Evolutionary conservation across 1,139 yeast genomes (phyloP).

Genomic region (Pichia cactophila): DNA sequence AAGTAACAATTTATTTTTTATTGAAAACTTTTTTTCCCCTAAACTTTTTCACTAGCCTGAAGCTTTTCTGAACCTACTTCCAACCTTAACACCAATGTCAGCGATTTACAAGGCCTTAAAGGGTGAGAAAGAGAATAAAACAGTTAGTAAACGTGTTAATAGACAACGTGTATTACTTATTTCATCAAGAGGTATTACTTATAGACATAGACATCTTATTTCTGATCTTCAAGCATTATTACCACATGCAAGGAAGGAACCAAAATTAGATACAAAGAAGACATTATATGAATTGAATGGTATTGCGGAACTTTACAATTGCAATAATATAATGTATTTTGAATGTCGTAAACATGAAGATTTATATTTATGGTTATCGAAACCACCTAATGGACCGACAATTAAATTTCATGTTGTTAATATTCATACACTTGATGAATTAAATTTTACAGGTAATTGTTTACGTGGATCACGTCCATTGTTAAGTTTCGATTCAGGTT

Average conservation of each 20-base stretch:
- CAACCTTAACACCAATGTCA: conserved; percentile 31
- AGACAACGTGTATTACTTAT: conserved; percentile 79
- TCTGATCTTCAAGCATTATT: conserved; percentile 69
- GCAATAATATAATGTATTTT: conserved; percentile 89
- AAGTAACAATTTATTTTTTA: not conserved
- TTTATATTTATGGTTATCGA: conserved; percentile 87
- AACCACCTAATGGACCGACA: conserved; percentile 98
- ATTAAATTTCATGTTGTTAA: conserved; percentile 89
- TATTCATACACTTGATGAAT: conserved; percentile 91
- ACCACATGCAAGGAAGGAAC: conserved; percentile 96
- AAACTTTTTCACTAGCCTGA: not conserved
- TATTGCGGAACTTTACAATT: conserved; percentile 93
- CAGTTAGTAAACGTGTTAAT: conserved; percentile 44
- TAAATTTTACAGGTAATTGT: conserved; percentile 94
- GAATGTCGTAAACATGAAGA: conserved; percentile 97
- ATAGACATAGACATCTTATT: conserved; percentile 90
- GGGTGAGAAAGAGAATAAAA: conserved; percentile 12
- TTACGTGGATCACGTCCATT: conserved; percentile 95
- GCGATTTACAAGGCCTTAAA: conserved; percentile 57
- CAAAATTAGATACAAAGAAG: conserved; percentile 90
- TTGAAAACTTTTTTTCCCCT: not conserved
- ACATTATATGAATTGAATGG: conserved; percentile 84
- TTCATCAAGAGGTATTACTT: conserved; percentile 91
- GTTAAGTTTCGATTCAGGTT: conserved; percentile 76
- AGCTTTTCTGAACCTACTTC: too few relatives aligned